phyloP scores from a whole-genome alignment of 805 yeast genomes.

The Starmerella bacillaris region DNA sequence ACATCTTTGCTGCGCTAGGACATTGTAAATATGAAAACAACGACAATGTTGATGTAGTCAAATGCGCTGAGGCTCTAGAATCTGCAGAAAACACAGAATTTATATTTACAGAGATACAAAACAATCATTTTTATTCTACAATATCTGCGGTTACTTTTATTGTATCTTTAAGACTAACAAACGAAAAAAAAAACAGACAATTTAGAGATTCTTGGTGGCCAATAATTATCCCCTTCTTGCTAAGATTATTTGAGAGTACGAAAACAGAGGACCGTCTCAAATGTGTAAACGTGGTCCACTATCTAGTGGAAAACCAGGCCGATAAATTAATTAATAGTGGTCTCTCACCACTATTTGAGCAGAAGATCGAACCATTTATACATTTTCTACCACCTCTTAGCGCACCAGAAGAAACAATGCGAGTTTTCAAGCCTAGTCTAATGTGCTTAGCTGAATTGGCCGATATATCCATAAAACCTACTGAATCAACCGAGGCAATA shows the following conservation, averaged over 20 bases:
- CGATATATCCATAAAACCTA: no score
- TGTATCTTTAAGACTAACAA: no score
- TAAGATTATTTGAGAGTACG: constrained; percentile 20
- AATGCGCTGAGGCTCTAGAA: no score
- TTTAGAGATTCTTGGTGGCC: constrained; percentile 19
- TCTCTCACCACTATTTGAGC: constrained; percentile 19
- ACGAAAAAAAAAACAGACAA: no score
- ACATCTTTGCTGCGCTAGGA: no score
- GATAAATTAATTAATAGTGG: constrained; percentile 15
- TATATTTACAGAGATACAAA: no score
- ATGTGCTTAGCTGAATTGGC: constrained; percentile 29
- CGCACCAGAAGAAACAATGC: constrained; percentile 10
- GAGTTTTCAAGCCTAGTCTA: constrained; percentile 23
- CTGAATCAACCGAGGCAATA: no score
- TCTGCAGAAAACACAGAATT: no score
- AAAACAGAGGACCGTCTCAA: constrained; percentile 15
- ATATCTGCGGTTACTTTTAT: no score
- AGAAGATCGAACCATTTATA: constrained; percentile 17
- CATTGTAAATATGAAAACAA: no score
- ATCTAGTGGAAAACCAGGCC: constrained; percentile 7
- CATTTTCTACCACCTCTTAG: constrained; percentile 22
- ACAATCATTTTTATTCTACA: no score
- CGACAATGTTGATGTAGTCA: no score
- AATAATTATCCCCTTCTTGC: constrained; percentile 19
- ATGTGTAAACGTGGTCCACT: constrained; percentile 14